Base-by-base conservation (phyloP, 2,329 filamentous ascomycete species). In the Botryosphaeria dothidea region DNA sequence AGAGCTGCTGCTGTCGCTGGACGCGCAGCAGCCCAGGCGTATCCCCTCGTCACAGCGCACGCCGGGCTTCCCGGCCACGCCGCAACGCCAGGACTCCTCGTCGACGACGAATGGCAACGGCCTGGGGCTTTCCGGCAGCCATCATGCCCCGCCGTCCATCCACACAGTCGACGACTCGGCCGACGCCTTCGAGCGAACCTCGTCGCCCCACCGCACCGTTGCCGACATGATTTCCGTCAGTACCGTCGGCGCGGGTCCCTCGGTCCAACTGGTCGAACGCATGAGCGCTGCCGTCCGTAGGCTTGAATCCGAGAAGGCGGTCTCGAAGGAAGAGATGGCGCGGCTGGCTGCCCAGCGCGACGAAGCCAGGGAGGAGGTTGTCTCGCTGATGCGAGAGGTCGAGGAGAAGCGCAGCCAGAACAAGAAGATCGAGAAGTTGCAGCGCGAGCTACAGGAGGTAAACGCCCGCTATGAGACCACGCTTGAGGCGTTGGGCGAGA, bases 201-300 rank as follows among this genome's bases (percentile, higher is more conserved):
- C 84, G 0, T 90, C 88, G 3, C 89, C 89, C 1, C 87, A 88
- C 43, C 88, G 89, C 66, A 87, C 90, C 6, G 85, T 78, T 66
- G 76, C 77, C 70, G 93, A 97, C 72, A 90, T 96, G 81, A 86
- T 95, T 31, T 96, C 92, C 1, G 91, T 92, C 6, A 96, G 93
- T 0, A 97, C 94, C 0, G 90, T 92, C 8, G 94, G 90, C 0
- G 93, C 94, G 0, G 95, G 95, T 0, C 95, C 95, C 0, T 94
- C 91, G 0, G 94, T 99, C 1, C 94, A 98, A 78, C 86, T 99
- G 0, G 93, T 99, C 17, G 95, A 98, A 79, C 88, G 94, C 62
- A 96, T 99, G 92, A 96, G 92, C 73, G 92, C 93, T 2, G 92
- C 93, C 0, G 93, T 99, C 49, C 90, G 95, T 9, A 88, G 94